Evolutionary conservation across 495 filamentous ascomycete species (phyloP).

Genomic region (Aspergillus egyptiacus): DNA sequence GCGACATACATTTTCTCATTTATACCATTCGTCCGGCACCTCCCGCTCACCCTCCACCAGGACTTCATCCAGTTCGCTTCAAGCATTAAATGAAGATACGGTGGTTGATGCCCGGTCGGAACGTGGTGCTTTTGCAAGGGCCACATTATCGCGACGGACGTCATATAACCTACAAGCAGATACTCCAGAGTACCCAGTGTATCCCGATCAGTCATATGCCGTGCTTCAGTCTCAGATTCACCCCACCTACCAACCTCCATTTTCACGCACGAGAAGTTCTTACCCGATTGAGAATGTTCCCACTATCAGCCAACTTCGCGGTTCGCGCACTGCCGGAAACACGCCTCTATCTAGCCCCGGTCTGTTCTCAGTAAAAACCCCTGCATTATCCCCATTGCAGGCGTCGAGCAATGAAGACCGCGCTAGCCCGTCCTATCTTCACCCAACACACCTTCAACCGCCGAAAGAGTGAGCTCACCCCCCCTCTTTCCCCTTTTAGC

Average conservation of each 20-base stretch:
- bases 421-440: slow-evolving; percentile 53
- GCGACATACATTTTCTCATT: slow-evolving; percentile 36
- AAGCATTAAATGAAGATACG: slow-evolving; percentile 41
- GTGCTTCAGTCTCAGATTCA: slow-evolving; percentile 45
- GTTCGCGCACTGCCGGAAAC: slow-evolving; percentile 50
- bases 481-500: not conserved
- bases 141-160: slow-evolving; percentile 21
- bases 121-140: slow-evolving; percentile 23
- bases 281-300: slow-evolving; percentile 33
- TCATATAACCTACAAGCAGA: slow-evolving; percentile 28
- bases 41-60: slow-evolving; percentile 38
- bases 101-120: slow-evolving; percentile 41
- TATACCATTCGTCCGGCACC: slow-evolving; percentile 31
- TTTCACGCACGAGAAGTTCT: slow-evolving; percentile 36
- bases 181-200: slow-evolving; percentile 40
- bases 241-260: slow-evolving; percentile 39
- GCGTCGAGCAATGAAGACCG: slow-evolving; percentile 44
- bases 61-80: slow-evolving; percentile 43
- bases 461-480: slow-evolving; percentile 46
- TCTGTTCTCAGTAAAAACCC: slow-evolving; percentile 51
- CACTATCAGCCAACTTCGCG: slow-evolving; percentile 28
- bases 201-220: slow-evolving; percentile 50
- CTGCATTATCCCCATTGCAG: slow-evolving; percentile 38
- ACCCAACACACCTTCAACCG: slow-evolving; percentile 59
- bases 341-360: slow-evolving; percentile 65